These are phyloP conservation scores for Boletus fagicola DNA, from an alignment of 768 basidiomycete species.

Conservation along the genomic window DNA sequence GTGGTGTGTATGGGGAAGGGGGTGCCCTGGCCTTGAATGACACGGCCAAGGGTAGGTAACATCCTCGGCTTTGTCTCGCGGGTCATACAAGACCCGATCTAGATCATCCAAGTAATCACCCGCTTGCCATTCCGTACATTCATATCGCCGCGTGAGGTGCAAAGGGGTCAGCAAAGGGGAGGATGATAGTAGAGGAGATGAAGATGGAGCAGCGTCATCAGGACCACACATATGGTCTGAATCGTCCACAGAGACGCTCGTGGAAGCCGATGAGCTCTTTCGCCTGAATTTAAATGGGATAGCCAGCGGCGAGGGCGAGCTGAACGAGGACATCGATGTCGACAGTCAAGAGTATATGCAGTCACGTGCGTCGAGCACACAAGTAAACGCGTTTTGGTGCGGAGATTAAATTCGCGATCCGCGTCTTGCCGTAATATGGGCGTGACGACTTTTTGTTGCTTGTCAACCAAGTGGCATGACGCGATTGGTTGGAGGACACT, in stretches of 20 bases:
- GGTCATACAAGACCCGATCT: background rate
- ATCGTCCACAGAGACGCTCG: conserved; percentile 4
- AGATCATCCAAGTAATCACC: conserved; percentile 2
- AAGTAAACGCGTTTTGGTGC: conserved; percentile 36
- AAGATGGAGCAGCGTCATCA: conserved; percentile 6
- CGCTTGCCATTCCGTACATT: conserved; percentile 4
- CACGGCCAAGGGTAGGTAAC: background rate
- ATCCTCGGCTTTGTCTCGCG: background rate
- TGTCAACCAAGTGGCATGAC: background rate
- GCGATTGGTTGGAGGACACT: background rate
- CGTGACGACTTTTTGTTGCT: background rate
- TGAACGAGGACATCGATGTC: conserved; percentile 29
- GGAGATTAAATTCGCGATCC: conserved; percentile 28
- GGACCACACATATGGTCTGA: background rate
- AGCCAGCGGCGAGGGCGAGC: conserved; percentile 7
- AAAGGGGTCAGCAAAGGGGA: conserved; percentile 19
- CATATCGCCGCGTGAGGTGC: conserved; percentile 5
- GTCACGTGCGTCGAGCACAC: conserved; percentile 28
- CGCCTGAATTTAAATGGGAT: conserved; percentile 24
- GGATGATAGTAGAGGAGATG: conserved; percentile 23
- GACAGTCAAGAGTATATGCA: conserved; percentile 27
- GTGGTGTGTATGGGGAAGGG: background rate
- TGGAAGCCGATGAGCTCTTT: conserved; percentile 23
- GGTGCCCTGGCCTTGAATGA: background rate
- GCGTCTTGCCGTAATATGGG: conserved; percentile 17